Conservation (phyloP, 2,329 filamentous ascomycete species). For the Scedosporium dehoogii region DNA sequence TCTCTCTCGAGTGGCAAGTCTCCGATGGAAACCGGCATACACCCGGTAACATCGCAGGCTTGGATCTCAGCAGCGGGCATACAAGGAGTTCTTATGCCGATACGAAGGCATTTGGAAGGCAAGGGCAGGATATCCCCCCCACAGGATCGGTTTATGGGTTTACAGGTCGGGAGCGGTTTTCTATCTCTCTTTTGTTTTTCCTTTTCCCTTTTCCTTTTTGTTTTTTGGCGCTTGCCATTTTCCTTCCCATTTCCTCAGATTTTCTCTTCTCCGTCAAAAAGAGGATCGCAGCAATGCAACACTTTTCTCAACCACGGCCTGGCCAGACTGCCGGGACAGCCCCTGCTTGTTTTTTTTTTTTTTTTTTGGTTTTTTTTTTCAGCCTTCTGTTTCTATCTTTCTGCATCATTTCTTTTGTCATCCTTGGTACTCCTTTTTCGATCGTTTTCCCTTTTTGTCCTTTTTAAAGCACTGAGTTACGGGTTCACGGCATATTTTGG, state of each 20-base stretch:
- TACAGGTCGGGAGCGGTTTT: not conserved
- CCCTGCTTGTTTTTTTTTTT: not conserved
- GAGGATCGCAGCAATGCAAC: slow-evolving; percentile 12
- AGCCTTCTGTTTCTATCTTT: not conserved
- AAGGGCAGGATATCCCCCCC: slow-evolving; percentile 4
- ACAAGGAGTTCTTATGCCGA: not conserved
- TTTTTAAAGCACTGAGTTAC: not conserved
- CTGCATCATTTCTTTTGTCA: slow-evolving; percentile 1
- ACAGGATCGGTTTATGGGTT: not conserved
- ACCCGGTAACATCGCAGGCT: not conserved
- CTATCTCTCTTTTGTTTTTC: not conserved
- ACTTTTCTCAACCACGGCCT: slow-evolving; percentile 5
- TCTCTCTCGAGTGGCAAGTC: not conserved
- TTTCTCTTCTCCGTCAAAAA: not conserved
- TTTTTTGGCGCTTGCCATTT: not conserved
- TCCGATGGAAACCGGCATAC: too few species aligned
- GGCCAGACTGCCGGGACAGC: slow-evolving; percentile 7
- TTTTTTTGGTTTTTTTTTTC: slow-evolving; percentile 3
- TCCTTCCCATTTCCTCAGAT: not conserved
- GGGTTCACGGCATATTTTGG: slow-evolving; percentile 2
- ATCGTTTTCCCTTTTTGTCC: not conserved
- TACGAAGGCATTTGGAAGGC: slow-evolving; percentile 1
- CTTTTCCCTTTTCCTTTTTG: not conserved
- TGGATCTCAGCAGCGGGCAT: not conserved
- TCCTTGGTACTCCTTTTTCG: too few species aligned